Conservation (phyloP, 208 protist genomes). For the Strigomonas culicis region DNA sequence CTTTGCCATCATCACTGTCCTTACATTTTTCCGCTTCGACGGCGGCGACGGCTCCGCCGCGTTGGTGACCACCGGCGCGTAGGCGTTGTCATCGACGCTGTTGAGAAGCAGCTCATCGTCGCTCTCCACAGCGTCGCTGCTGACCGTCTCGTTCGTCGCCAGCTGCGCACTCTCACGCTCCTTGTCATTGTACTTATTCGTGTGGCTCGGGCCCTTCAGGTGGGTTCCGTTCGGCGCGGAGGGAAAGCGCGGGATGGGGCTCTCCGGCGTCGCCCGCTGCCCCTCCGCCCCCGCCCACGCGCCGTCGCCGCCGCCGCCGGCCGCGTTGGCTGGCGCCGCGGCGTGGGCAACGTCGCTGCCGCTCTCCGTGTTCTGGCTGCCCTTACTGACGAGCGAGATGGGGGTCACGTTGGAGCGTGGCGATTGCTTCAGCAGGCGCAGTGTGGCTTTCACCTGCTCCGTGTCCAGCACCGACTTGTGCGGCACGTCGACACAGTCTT, state of each 20-base stretch:
- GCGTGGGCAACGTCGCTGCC: background rate
- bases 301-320: no score
- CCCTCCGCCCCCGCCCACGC: conserved; percentile 13
- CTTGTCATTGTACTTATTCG: no score
- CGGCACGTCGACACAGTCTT: background rate
- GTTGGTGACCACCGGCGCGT: background rate
- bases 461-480: background rate
- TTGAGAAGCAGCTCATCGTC: background rate
- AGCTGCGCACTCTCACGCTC: no score
- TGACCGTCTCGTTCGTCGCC: background rate
- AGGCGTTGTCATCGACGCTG: background rate
- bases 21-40: no score
- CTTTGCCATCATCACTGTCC: background rate
- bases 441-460: no score
- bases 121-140: background rate
- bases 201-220: no score
- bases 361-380: no score
- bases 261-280: conserved; percentile 13
- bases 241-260: background rate
- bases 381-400: no score
- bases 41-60: background rate
- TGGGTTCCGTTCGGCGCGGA: no score
- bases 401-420: no score
- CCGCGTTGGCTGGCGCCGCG: no score
- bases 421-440: no score